Conservation (phyloP, 225 moss, liverwort and hornwort species). For the Ulota crispa region DNA sequence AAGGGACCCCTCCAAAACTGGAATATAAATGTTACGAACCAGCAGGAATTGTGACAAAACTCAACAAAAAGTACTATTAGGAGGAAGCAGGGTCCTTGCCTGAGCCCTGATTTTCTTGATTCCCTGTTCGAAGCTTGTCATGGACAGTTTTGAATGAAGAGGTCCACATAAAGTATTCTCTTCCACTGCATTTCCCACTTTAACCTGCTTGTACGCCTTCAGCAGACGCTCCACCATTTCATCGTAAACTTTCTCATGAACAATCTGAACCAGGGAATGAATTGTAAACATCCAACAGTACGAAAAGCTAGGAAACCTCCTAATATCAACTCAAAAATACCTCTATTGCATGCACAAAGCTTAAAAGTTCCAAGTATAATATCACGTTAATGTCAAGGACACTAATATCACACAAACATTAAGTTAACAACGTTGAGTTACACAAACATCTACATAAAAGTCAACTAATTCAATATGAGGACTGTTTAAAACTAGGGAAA, state of each 20-base stretch:
- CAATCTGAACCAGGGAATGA: slow-evolving; percentile 50
- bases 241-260: slow-evolving; percentile 77
- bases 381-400: neutral
- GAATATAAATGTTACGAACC: no score
- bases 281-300: neutral
- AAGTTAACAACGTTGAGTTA: neutral
- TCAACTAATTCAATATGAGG: neutral
- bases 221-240: slow-evolving; percentile 66
- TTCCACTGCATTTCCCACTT: slow-evolving; percentile 77
- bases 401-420: neutral
- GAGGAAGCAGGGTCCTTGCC: slow-evolving; percentile 34
- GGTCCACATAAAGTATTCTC: slow-evolving; percentile 83
- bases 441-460: neutral
- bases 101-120: slow-evolving; percentile 78
- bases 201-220: slow-evolving; percentile 79
- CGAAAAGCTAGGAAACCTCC: neutral
- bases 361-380: neutral
- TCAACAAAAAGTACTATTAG: neutral
- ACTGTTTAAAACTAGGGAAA: neutral
- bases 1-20: no score
- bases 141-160: slow-evolving; percentile 68
- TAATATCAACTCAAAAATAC: neutral
- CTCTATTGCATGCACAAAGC: neutral
- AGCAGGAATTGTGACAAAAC: neutral
- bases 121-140: slow-evolving; percentile 59